Evolutionary conservation across 73 alveolate species (phyloP).

Genomic region (Paramecium bursaria): DNA sequence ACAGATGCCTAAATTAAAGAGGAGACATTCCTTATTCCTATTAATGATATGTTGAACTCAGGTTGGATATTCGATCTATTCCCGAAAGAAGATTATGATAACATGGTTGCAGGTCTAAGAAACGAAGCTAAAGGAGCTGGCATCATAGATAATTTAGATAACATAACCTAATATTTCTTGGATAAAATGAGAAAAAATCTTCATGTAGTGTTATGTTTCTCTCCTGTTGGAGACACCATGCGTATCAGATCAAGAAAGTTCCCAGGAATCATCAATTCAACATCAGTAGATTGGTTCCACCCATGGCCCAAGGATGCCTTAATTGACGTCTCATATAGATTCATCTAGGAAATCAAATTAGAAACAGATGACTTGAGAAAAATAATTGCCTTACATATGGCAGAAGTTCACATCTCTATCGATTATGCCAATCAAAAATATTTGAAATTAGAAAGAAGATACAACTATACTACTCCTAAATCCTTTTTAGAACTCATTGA

Average conservation of each 20-base stretch:
- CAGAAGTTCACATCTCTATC: constrained; percentile 98
- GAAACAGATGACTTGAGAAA: constrained; percentile 82
- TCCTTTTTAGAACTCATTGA: constrained; percentile 98
- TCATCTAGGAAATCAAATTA: constrained; percentile 82
- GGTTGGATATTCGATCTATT: constrained; percentile 96
- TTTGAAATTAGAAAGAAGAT: constrained; percentile 92
- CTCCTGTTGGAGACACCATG: constrained; percentile 99
- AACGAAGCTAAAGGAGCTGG: constrained; percentile 96
- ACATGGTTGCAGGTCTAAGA: constrained; percentile 89
- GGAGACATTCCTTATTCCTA: constrained; percentile 97
- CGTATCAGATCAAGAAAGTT: constrained; percentile 99
- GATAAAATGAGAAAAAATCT: constrained; percentile 88
- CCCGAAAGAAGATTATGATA: constrained; percentile 96
- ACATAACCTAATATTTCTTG: constrained; percentile 80
- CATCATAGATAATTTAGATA: constrained; percentile 75
- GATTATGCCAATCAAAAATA: constrained; percentile 94
- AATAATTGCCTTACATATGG: constrained; percentile 81
- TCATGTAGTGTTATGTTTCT: constrained; percentile 95
- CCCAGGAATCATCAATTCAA: constrained; percentile 99
- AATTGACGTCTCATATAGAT: constrained; percentile 97
- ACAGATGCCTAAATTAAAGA: constrained; percentile 98
- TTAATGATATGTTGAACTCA: constrained; percentile 98
- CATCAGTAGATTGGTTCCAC: constrained; percentile 99
- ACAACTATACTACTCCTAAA: constrained; percentile 99
- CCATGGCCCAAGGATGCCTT: constrained; percentile 99